Evolutionary conservation across 176 grass and related monocot species (phyloP), one percentile per base, ranked within the genome.

Genomic region (Saccharum spontaneum): DNA sequence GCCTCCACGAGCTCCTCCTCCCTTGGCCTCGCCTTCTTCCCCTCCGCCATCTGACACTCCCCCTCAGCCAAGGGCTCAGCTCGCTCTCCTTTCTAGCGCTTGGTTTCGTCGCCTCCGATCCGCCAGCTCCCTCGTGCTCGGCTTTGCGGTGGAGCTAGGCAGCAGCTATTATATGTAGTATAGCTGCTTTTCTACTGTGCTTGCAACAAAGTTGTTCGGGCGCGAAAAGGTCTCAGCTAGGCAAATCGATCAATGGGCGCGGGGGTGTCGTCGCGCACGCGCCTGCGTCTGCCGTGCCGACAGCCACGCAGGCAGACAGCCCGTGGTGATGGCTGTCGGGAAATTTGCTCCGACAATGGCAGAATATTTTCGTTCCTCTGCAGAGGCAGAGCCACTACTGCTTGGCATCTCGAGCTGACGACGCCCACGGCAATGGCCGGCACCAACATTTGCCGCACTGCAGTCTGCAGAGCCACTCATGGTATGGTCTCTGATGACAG

Each of bases 1-100:
- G 81, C 85, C 88, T 94, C 97, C 67, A 95, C 74, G 18, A 95
- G 87, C 75, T 95, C 97, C 86, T 92, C 93, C 45, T 94, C 91
- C 75, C 89, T 79, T 59, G 64, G 57, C 34, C 36, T 43, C 50
- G 80, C 85, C 86, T 82, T 90, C 78, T 87, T 82, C 57, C 70
- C 85, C 88, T 69, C 85, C 60, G 76, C 83, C 83, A 90, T 87
- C 75, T 10, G 76, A 67, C 69, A 40, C n/a, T 16, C 73, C 24
- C 36, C 39, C 52, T 50, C 30, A 14, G 17, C 50, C 7, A 5
- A 54, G 17, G 5, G 31, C 72, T 30, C 71, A 30, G 71, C 71
- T 73, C 70, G 2, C 62, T 73, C 31, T 45, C 59, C 38, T 23
- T n/a, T 48, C 30, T 52, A 8, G 40, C 26, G 22, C 57, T 62